A percentile compares a stretch with the other conserved stretches of the same genome.
These are phyloP conservation scores for Onygenales sp. DNA, from an alignment of 2,329 filamentous ascomycete genomes.

Conservation along the genomic window DNA sequence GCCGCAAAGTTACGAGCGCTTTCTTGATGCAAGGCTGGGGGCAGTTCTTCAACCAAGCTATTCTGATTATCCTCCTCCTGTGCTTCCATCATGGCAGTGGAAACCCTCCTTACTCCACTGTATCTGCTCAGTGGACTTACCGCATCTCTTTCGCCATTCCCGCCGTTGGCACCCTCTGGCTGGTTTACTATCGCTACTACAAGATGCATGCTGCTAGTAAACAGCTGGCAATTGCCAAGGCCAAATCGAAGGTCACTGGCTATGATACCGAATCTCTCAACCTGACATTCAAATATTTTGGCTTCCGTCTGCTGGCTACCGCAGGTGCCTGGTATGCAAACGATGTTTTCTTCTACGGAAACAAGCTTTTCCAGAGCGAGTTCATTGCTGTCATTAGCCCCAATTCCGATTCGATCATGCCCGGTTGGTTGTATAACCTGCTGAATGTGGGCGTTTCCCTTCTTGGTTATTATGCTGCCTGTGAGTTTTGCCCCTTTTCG, in stretches of 20 bases:
- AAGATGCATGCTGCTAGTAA: conserved; percentile 87
- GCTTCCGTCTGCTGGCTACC: conserved; percentile 76
- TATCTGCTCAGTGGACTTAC: conserved; percentile 82
- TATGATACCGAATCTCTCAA: conserved; percentile 81
- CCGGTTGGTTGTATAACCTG: conserved; percentile 84
- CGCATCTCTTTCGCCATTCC: conserved; percentile 87
- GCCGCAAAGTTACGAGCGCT: conserved; percentile 87
- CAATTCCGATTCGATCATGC: conserved; percentile 63
- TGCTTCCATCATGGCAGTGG: conserved; percentile 78
- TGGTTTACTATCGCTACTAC: conserved; percentile 90
- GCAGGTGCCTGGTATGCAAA: conserved; percentile 90
- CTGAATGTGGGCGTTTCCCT: conserved; percentile 83
- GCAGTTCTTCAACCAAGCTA: conserved; percentile 85
- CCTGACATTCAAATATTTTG: conserved; percentile 72
- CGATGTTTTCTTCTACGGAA: conserved; percentile 98
- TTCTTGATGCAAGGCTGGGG: conserved; percentile 99
- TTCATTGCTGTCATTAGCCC: conserved; percentile 78
- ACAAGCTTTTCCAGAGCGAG: conserved; percentile 90
- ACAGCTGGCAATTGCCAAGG: conserved; percentile 73
- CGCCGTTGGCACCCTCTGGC: conserved; percentile 82
- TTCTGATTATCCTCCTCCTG: conserved; percentile 76
- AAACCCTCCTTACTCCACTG: conserved; percentile 64
- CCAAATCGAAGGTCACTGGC: conserved; percentile 75
- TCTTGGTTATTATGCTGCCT: conserved; percentile 80
- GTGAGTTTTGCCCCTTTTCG: conserved; percentile 10